Evolutionary conservation across 768 basidiomycete genomes (phyloP).

Genomic region (Termitomyces eurrhizus): DNA sequence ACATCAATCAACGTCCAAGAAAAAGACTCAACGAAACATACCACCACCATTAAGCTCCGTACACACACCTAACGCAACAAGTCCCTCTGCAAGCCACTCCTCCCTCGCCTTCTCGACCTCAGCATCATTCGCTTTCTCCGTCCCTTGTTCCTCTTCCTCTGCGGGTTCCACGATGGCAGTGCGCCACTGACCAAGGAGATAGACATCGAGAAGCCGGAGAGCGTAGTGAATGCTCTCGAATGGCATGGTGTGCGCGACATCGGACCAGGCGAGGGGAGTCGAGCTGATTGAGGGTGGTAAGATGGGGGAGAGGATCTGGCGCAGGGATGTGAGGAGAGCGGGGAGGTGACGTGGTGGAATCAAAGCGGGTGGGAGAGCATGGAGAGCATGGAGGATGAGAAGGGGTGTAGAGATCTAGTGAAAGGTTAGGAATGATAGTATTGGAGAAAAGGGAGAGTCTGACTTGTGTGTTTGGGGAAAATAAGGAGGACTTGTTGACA

Average conservation of each 20-base stretch:
- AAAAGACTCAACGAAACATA: conserved; percentile 10
- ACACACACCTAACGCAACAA: conserved; percentile 50
- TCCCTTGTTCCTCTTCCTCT: conserved; percentile 8
- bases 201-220: conserved; percentile 58
- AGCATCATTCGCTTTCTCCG: conserved; percentile 7
- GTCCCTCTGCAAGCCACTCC: conserved; percentile 41
- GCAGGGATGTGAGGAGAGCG: conserved; percentile 29
- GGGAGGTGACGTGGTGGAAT: conserved; percentile 33
- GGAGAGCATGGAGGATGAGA: conserved; percentile 48
- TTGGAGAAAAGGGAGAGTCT: conserved; percentile 11
- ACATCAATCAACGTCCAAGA: not conserved
- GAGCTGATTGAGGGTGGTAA: conserved; percentile 34
- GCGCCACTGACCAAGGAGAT: conserved; percentile 57
- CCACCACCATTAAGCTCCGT: conserved; percentile 32
- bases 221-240: conserved; percentile 50
- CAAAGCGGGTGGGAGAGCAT: conserved; percentile 40
- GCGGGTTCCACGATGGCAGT: conserved; percentile 6
- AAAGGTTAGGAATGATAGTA: not conserved
- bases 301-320: conserved; percentile 26
- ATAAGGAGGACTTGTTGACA: conserved; percentile 30
- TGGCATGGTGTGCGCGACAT: conserved; percentile 20
- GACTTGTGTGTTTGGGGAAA: conserved; percentile 30
- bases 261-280: conserved; percentile 29
- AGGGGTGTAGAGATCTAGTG: conserved; percentile 50
- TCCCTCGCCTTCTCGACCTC: conserved; percentile 34